A percentile compares a stretch with the other conserved stretches of the same genome.
phyloP scores from a whole-genome alignment of 2,329 filamentous ascomycete genomes.

The Fusarium temperatum region DNA sequence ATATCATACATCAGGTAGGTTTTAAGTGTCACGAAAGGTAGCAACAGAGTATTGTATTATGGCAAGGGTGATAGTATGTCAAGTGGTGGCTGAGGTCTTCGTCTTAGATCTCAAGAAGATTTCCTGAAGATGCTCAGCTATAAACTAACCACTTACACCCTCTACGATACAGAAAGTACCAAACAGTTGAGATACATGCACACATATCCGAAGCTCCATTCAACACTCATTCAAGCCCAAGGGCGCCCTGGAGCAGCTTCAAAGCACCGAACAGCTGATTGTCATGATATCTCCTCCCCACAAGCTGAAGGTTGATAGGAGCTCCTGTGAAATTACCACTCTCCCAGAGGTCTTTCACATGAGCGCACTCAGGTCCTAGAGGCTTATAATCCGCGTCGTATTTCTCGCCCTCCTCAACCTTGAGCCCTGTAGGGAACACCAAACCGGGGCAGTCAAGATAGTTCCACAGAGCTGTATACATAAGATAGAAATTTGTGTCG shows the following conservation, averaged over 20 bases:
- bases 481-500: neutral
- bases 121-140: no score
- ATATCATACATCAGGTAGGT: no score
- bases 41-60: neutral
- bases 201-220: accelerated
- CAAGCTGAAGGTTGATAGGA: neutral
- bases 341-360: neutral
- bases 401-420: neutral
- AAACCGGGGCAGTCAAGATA: neutral
- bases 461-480: neutral
- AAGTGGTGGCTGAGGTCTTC: accelerated
- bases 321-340: neutral
- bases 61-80: no score
- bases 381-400: neutral
- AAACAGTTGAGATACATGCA: accelerated
- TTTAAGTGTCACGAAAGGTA: neutral
- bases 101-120: neutral
- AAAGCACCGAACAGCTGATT: neutral
- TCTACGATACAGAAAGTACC: neutral
- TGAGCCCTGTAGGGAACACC: neutral
- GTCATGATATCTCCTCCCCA: neutral
- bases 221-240: neutral
- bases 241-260: neutral
- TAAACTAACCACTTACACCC: neutral
- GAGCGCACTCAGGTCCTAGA: neutral